Conservation (phyloP, 345 rosid species). For the Sonneratia alba region DNA sequence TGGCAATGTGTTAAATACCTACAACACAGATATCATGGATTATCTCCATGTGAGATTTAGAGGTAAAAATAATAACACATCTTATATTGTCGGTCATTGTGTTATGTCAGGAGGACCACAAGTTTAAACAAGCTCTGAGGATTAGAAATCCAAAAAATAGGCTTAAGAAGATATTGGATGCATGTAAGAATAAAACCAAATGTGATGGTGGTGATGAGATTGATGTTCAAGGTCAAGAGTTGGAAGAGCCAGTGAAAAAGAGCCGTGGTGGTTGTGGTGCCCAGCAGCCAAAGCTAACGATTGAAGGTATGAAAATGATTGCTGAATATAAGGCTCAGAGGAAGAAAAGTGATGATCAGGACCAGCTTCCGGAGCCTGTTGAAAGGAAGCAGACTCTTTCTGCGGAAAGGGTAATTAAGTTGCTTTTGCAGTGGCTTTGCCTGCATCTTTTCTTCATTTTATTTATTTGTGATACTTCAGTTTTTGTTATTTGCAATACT, state of each 20-base stretch:
- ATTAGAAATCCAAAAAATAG: slow-evolving; percentile 85
- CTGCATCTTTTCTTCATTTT: background rate
- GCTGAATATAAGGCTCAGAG: slow-evolving; percentile 71
- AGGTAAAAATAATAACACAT: background rate
- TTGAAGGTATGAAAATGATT: slow-evolving; percentile 96
- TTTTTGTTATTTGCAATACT: background rate
- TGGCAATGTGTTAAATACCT: background rate
- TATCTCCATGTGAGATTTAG: background rate
- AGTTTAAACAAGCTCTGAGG: slow-evolving; percentile 89
- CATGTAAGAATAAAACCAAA: slow-evolving; percentile 76
- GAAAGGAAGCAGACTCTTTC: slow-evolving; percentile 92
- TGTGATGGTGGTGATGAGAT: slow-evolving; percentile 87
- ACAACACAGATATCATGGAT: background rate
- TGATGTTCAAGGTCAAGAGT: slow-evolving; percentile 50
- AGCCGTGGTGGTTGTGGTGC: slow-evolving; percentile 93
- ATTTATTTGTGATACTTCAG: background rate
- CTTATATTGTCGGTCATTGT: background rate
- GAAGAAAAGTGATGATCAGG: slow-evolving; percentile 77
- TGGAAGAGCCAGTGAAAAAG: slow-evolving; percentile 72
- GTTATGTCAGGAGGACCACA: slow-evolving; percentile 71
- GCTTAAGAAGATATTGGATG: slow-evolving; percentile 83
- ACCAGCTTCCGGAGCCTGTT: slow-evolving; percentile 93
- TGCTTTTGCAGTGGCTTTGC: background rate
- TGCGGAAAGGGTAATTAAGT: slow-evolving; percentile 61
- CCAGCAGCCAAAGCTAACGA: slow-evolving; percentile 75